phyloP scores from a whole-genome alignment of 352 stramenopile genomes.

The Thalassiosira oceanica region DNA sequence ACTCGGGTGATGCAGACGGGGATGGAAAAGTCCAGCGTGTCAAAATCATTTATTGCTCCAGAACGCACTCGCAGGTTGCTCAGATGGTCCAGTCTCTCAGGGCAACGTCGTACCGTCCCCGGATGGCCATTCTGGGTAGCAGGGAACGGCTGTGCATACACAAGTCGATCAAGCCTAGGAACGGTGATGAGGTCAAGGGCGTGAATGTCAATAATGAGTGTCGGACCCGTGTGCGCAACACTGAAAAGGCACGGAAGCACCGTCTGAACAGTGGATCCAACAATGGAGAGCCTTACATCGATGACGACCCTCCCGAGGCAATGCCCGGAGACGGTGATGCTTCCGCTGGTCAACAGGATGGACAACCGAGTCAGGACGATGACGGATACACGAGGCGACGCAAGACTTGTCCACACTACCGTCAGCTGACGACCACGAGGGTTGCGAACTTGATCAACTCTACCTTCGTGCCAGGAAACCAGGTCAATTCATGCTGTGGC shows the following conservation, averaged over 20 bases:
- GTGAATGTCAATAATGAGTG: slow-evolving; percentile 64
- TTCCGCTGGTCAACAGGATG: slow-evolving; percentile 3
- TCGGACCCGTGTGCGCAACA: slow-evolving; percentile 51
- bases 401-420: slow-evolving; percentile 70
- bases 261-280: slow-evolving; percentile 12
- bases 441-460: slow-evolving; percentile 33
- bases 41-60: slow-evolving; percentile 71
- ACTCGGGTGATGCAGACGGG: background rate
- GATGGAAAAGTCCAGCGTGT: slow-evolving; percentile 14
- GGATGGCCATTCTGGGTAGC: slow-evolving; percentile 69
- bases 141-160: slow-evolving; percentile 73
- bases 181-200: slow-evolving; percentile 8
- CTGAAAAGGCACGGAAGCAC: slow-evolving; percentile 56
- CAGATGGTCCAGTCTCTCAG: slow-evolving; percentile 73
- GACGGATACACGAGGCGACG: slow-evolving; percentile 20
- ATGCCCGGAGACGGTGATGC: slow-evolving; percentile 22
- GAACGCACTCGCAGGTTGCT: slow-evolving; percentile 72
- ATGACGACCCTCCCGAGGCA: slow-evolving; percentile 49
- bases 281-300: slow-evolving; percentile 45
- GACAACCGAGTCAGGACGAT: slow-evolving; percentile 6
- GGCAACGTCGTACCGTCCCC: slow-evolving; percentile 71
- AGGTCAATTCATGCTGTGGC: slow-evolving; percentile 40
- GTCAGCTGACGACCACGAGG: slow-evolving; percentile 48
- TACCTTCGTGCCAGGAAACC: slow-evolving; percentile 39
- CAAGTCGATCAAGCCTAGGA: slow-evolving; percentile 41